These are phyloP conservation scores for Flaveria robusta DNA, from an alignment of 129 eudicot genomes.

Conservation along the genomic window DNA sequence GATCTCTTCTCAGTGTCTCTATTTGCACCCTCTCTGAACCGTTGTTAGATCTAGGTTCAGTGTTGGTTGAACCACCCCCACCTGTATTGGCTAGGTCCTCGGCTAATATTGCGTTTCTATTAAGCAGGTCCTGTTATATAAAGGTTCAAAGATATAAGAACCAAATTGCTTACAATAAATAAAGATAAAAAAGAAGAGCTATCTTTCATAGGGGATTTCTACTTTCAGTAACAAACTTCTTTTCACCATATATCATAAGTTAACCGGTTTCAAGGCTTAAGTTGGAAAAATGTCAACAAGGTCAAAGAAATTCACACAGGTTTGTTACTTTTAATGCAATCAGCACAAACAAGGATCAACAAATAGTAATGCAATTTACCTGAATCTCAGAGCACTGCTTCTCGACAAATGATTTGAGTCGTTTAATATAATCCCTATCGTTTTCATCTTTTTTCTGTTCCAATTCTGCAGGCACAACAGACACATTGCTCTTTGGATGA, in stretches of 20 bases:
- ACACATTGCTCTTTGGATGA: constrained; percentile 77
- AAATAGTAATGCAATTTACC: constrained; percentile 44
- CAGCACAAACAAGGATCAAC: neutral
- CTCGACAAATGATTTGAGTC: constrained; percentile 71
- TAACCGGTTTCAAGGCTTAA: neutral
- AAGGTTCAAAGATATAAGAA: neutral
- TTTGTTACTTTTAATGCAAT: neutral
- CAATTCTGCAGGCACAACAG: constrained; percentile 87
- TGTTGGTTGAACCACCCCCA: constrained; percentile 48
- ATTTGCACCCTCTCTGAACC: constrained; percentile 73
- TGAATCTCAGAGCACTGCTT: constrained; percentile 91
- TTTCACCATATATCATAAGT: neutral
- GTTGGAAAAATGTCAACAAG: neutral
- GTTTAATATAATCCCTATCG: constrained; percentile 66
- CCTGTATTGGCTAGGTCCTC: constrained; percentile 77
- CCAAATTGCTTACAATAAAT: neutral
- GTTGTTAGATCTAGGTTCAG: constrained; percentile 42
- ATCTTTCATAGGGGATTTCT: too few species aligned
- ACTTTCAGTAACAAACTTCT: neutral
- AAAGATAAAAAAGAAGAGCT: too few species aligned
- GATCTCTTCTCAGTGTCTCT: constrained; percentile 72
- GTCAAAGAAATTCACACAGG: neutral
- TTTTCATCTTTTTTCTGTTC: constrained; percentile 72
- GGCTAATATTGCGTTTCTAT: constrained; percentile 76
- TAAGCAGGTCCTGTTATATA: constrained; percentile 66